Evolutionary conservation across 2,329 filamentous ascomycete species (phyloP), one percentile per base, ranked within the genome.

Genomic region (Bipolaris cookei): DNA sequence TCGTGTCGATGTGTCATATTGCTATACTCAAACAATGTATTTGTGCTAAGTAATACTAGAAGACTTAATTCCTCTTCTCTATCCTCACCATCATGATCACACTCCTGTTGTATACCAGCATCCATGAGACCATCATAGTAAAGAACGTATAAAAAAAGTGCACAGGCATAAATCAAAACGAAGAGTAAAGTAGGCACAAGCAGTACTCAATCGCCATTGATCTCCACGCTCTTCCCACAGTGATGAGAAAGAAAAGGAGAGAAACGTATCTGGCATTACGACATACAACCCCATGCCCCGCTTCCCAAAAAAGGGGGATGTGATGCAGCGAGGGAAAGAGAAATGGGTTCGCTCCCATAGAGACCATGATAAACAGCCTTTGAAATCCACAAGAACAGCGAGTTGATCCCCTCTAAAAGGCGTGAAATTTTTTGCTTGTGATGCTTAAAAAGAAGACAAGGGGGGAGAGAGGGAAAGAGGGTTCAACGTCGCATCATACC

Each of bases 401-500:
- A 42, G 20, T 13, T 13, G 28, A 4, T 30, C 28, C 28, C 14
- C 25, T 32, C 28, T 28, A 45, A 3, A 32, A 34, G 25, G 10
- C 39, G 13, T n/a, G 28, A 30, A 18, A 38, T 38, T 38, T 30
- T 45, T 20, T 32, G 30, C 20, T 45, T 28, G 7, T 43, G n/a
- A n/a, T 13, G 42, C 42, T 32, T 28, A 30, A n/a, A 18, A 20
- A 45, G 20, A 38, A 18, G 37, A 13, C 28, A 30, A 30, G 3
- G 37, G 6, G 34, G 34, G 13, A n/a, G 34, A n/a, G 20, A 21
- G 39, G 11, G 13, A 21, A 7, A n/a, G 21, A 25, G 32, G 32
- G 3, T 28, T 48, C 20, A 32, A 48, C 45, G 34, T 41, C 49
- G 35, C 42, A 44, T 42, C 42, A 47, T 53, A 30, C 45, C 50